Evolutionary conservation across 108 stramenopile species (phyloP), one percentile per base, ranked within the genome.

Genomic region (Cyclostephanos tholiformis): DNA sequence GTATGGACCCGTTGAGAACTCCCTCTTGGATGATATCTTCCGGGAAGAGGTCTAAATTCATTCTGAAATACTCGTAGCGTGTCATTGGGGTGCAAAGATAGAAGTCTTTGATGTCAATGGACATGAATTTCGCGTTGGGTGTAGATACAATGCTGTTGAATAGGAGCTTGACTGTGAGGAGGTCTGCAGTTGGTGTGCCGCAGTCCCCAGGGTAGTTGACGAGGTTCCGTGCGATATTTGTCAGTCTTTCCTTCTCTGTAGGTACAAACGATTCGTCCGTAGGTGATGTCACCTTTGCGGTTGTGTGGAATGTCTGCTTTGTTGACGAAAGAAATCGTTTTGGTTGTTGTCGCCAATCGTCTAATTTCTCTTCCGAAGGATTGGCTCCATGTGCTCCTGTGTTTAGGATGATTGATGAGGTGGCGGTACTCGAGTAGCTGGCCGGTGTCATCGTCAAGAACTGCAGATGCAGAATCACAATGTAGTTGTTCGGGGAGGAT

Each of bases 1-100:
- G n/a, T n/a, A n/a, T n/a, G n/a, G n/a, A n/a, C n/a, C n/a, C n/a
- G n/a, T n/a, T n/a, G n/a, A n/a, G n/a, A n/a, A n/a, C n/a, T n/a
- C n/a, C n/a, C n/a, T 75, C 41, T 58, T 69, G 38, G 20, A 82
- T 78, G 67, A 87, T 51, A 12, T 74, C 71, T 9, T 58, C 55
- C 10, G 82, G 82, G 14, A 86, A 30, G 2, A 70, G 32, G 1
- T 26, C 10, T 0, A 61, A 13, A 5, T 38, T 66, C 14, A 74
- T 22, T 39, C 51, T 19, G 0, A 51, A 17, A 23, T 73, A 81
- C 65, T 86, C 75, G 61, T 12, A 76, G 38, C 67, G 53, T 52
- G n/a, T 19, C 69, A 87, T 68, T 12, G 76, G 80, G 0, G 80
- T 87, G 38, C 52, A 57, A 26, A 84, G 65, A 56, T 82, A 84